Percentiles rank a stretch among this genome's conserved stretches.
Evolutionary conservation across 2,329 filamentous ascomycete species (phyloP).

Genomic region (Colletotrichum ledebouriae): DNA sequence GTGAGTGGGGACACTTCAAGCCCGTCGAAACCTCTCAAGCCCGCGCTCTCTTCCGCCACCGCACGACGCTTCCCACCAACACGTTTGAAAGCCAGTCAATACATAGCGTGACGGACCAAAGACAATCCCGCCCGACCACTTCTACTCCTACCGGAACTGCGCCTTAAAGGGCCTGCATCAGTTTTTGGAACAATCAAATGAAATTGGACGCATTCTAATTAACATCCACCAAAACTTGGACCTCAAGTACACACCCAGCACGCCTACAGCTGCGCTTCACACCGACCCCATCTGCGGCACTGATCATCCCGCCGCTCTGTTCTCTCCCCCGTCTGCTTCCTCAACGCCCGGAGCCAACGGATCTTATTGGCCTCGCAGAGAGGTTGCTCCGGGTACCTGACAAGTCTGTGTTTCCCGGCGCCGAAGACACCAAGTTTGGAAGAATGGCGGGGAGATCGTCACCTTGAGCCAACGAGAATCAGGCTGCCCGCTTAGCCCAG

Average conservation of each 20-base stretch:
- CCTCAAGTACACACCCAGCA: not conserved
- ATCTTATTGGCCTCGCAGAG: not conserved
- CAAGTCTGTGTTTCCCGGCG: constrained; percentile 9
- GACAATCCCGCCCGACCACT: too few relatives aligned
- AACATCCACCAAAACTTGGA: not conserved
- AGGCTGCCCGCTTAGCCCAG: constrained; percentile 7
- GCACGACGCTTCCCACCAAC: constrained; percentile 15
- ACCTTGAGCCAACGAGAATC: constrained; percentile 12
- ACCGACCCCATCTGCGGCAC: constrained; percentile 2
- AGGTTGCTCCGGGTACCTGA: constrained; percentile 2
- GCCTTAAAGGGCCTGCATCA: constrained; percentile 10
- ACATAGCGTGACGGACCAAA: not conserved
- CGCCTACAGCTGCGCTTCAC: not conserved
- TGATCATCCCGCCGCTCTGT: not conserved
- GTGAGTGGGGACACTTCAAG: not conserved
- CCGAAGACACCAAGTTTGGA: constrained; percentile 12
- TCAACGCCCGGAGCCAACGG: constrained; percentile 1
- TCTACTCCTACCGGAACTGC: too few relatives aligned
- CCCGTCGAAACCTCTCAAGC: not conserved
- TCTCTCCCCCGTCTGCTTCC: constrained; percentile 3
- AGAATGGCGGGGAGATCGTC: constrained; percentile 18
- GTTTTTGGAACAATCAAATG: constrained; percentile 4
- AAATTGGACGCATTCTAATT: not conserved
- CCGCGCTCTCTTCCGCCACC: constrained; percentile 7
- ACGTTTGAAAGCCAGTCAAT: not conserved